Base-by-base conservation (phyloP, 73 alveolate genomes). In the Paramecium caudatum region DNA sequence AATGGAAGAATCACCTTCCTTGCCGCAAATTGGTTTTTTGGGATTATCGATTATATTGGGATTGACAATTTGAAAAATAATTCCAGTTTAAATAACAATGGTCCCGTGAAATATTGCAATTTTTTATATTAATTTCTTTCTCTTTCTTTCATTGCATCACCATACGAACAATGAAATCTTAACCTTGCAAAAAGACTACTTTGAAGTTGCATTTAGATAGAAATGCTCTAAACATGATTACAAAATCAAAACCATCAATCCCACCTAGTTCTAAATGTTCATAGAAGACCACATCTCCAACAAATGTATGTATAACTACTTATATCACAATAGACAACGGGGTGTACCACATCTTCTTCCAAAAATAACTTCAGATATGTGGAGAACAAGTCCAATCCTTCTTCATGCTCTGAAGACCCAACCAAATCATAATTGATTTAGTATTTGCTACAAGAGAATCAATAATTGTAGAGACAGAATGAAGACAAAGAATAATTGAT, bases 251-350 rank as follows among this genome's bases (percentile, higher is more conserved):
- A 34, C 12, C 23, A 4, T 1, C 16, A 12, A 3, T 33, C 10
- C 83, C 83, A 32, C 83, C 83, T n/a, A 65, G 83, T 15, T 65
- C 83, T 30, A 65, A 65, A 16, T 65, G 83, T 43, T 65, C 83
- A n/a, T 12, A 65, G 17, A 65, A 65, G 32, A 65, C 83, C 19
- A 27, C 15, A 16, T 65, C 83, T 0, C 17, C 83, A 3, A 36
- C 34, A 10, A 65, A 36, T 30, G 83, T 65, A 65, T 32, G 8
- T 13, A 10, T 10, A 65, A 33, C 47, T 21, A 10, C 27, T 3
- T 32, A 32, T 12, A 33, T 12, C 7, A 6, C 32, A n/a, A n/a
- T 65, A 65, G 83, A 65, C 83, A 0, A 65, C 83, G 30, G 30
- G 80, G 2, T 55, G 80, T 23, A 55, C 80, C 23, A 27, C 80